Evolutionary conservation across 2,329 filamentous ascomycete species (phyloP), one percentile per base, ranked within the genome.

Genomic region (Shiraia sp.): DNA sequence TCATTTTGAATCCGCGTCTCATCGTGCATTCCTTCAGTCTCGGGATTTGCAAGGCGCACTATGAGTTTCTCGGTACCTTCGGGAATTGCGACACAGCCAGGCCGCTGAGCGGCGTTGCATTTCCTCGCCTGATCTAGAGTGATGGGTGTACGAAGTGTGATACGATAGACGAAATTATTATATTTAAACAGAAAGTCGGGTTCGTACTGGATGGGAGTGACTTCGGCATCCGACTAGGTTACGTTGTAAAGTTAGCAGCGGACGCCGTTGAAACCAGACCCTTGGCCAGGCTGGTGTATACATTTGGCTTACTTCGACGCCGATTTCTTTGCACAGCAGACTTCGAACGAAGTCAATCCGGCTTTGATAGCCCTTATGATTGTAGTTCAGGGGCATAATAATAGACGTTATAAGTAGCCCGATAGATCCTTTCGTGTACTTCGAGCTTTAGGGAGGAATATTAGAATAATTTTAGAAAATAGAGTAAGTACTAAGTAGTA

Each of bases 141-240:
- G 10, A 33, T 39, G n/a, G 47, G 40, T 10, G 42, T 45, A 40
- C 33, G 46, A 10, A 60, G 42, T 13, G 14, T 44, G 40, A 70
- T 41, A 25, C 38, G 59, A 45, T 70, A 69, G 19, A 69, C 55
- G 37, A 69, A 69, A 49, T 68, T 69, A 49, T 68, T 67, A 51
- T 66, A 68, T 32, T 61, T 63, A 55, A 67, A 69, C 10, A 57
- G 58, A 36, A 49, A 55, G 31, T 61, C 49, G 17, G 62, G 55
- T 22, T 69, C 61, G 39, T 69, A 67, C 49, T 63, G 51, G 32
- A 68, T 55, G 8, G 59, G 61, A 10, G 24, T 34, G 30, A 65
- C 51, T 19, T 54, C 32, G 16, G 39, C 49, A 38, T 45, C 44
- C 39, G 41, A 30, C 35, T n/a, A 39, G 33, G 8, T 31, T 35